Evolutionary conservation across 192 early-diverging fungal species (phyloP).

Genomic region (Coemansia sp.): DNA sequence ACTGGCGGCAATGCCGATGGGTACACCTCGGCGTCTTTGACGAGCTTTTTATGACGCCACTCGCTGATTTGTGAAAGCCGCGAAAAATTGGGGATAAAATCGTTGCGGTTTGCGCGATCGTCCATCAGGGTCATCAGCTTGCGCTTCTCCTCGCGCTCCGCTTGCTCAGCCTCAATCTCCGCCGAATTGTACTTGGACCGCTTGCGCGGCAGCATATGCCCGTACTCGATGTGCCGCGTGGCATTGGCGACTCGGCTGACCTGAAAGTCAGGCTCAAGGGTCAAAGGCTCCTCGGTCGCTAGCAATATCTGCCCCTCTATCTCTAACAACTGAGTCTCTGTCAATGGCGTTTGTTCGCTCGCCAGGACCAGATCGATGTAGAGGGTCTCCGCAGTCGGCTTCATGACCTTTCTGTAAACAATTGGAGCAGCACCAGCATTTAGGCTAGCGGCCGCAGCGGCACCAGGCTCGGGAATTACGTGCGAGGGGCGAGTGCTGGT

Average conservation of each 20-base stretch:
- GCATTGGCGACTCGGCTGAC: constrained; percentile 72
- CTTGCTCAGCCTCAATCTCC: constrained; percentile 68
- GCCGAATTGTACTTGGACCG: constrained; percentile 73
- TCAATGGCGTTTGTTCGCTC: constrained; percentile 54
- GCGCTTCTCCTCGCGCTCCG: constrained; percentile 68
- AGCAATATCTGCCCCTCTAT: constrained; percentile 69
- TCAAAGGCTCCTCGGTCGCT: constrained; percentile 67
- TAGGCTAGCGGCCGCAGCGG: constrained; percentile 9
- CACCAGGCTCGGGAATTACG: constrained; percentile 24
- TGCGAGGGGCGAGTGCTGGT: not conserved
- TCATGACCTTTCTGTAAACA: constrained; percentile 51
- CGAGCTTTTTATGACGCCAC: constrained; percentile 66
- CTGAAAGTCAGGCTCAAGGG: constrained; percentile 70
- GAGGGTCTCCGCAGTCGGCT: constrained; percentile 50
- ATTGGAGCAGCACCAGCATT: not conserved
- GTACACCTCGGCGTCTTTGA: constrained; percentile 57
- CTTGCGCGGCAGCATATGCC: constrained; percentile 58
- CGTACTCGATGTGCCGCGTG: constrained; percentile 60
- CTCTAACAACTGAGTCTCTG: constrained; percentile 61
- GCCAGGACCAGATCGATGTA: constrained; percentile 40
- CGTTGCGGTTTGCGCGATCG: constrained; percentile 44
- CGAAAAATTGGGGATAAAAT: constrained; percentile 73
- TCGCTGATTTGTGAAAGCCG: constrained; percentile 71
- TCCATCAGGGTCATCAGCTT: constrained; percentile 75
- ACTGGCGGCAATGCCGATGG: constrained; percentile 31